These are phyloP conservation scores for Bruguiera hainesii DNA, from an alignment of 441 rosid species.

Conservation along the genomic window DNA sequence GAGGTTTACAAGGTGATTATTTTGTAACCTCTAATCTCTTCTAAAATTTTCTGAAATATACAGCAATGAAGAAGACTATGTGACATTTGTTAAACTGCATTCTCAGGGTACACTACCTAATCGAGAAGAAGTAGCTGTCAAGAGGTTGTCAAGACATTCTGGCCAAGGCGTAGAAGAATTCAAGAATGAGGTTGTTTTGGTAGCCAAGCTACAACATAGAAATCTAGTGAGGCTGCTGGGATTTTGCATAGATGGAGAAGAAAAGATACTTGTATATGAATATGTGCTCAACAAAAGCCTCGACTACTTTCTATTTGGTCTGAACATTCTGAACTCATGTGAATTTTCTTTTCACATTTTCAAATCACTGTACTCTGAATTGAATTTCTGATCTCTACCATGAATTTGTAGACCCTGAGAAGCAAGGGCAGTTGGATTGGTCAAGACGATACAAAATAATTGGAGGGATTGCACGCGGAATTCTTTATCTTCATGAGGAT, in stretches of 20 bases:
- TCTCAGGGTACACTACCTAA: conserved; percentile 12
- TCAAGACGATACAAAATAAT: too few relatives aligned
- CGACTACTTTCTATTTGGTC: conserved; percentile 17
- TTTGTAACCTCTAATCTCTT: too few relatives aligned
- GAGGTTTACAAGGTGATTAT: conserved; percentile 45
- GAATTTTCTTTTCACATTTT: neutral
- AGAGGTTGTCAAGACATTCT: conserved; percentile 18
- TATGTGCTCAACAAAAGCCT: conserved; percentile 20
- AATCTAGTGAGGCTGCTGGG: conserved; percentile 22
- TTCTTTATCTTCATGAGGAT: too few relatives aligned
- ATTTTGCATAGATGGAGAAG: conserved; percentile 18
- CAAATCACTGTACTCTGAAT: too few relatives aligned
- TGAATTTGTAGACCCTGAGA: too few relatives aligned
- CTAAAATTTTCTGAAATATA: neutral
- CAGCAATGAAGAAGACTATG: neutral
- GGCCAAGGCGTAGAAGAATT: conserved; percentile 25
- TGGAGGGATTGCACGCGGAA: too few relatives aligned
- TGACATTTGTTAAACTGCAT: neutral
- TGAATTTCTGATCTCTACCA: too few relatives aligned
- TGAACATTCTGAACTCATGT: neutral
- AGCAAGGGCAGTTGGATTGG: too few relatives aligned
- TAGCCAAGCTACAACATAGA: conserved; percentile 22
- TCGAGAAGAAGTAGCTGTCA: conserved; percentile 20
- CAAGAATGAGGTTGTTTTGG: conserved; percentile 5
- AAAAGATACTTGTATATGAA: conserved; percentile 23